Evolutionary conservation across 768 basidiomycete genomes (phyloP), one percentile per base, ranked within the genome.

Genomic region (Tulasnella sp.): DNA sequence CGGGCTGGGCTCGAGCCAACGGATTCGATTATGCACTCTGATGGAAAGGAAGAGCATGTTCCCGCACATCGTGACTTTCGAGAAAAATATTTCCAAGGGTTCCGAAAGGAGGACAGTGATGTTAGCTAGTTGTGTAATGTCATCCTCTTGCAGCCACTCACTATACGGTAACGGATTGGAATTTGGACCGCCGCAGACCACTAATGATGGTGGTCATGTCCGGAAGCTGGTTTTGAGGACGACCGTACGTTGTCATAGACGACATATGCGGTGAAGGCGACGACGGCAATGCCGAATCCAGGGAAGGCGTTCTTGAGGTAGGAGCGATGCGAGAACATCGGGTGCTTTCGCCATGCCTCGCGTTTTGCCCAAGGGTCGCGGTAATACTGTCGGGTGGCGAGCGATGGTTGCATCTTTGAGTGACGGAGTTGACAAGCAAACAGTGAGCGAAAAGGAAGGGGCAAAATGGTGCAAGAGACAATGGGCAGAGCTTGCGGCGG

Each of bases 281-380:
- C 94, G 73, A 95, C 88, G 46, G 94, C 97, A 77, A 95, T 94
- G 70, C 96, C 96, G 82, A 99, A 93, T 51, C 97, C 97, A 44
- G 97, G 97, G 84, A 98, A 96, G 80, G 97, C 84, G 86, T 89
- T 95, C 82, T 91, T 87, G 86, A 98, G 91, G 93, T 96, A 96
- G 81, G 89, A 88, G 57, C 91, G 90, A 81, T 91, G 92, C 79
- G 90, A 88, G 87, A 98, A 98, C 77, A 96, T 89, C n/a, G 93
- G 91, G 82, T 90, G 91, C 84, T 91, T 95, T 82, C 96, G 89
- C 95, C 95, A 98, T 51, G 94, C 93, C 81, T 98, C 95, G 79
- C 91, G 87, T 85, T 93, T 95, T 29, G 94, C 93, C 96, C 96
- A 98, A 73, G 95, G 95, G 84, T 98, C 96, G 84, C 94, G 91